A percentile compares a stretch with the other conserved stretches of the same genome.
These are phyloP conservation scores for Boletus pseudopeckii DNA, from an alignment of 768 basidiomycete genomes.

Conservation along the genomic window DNA sequence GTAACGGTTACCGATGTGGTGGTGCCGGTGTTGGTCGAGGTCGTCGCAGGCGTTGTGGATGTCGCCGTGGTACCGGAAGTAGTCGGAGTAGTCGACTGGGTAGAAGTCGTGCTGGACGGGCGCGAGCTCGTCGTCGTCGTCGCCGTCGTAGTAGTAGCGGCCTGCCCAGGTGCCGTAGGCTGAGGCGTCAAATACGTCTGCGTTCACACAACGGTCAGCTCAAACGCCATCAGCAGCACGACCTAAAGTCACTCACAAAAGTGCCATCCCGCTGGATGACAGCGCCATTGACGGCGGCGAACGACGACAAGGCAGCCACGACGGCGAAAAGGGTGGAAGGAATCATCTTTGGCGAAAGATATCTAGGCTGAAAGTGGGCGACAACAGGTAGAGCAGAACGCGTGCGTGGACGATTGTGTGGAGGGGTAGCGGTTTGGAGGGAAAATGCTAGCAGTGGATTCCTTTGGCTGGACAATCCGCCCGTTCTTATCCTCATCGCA, in stretches of 20 bases:
- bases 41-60: background rate
- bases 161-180: slow-evolving; percentile 1
- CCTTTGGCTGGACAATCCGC: background rate
- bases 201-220: background rate
- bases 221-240: accelerated
- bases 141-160: background rate
- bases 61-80: background rate
- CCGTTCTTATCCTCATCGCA: slow-evolving; percentile 7
- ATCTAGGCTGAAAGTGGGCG: background rate
- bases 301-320: slow-evolving; percentile 4
- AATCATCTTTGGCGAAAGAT: background rate
- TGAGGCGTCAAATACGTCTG: slow-evolving; percentile 12
- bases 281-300: slow-evolving; percentile 15
- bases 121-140: too few relatives aligned
- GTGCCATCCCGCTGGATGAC: slow-evolving; percentile 16
- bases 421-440: background rate
- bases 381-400: background rate
- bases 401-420: background rate
- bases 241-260: slow-evolving; percentile 6
- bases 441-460: background rate
- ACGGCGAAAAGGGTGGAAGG: slow-evolving; percentile 7
- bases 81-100: background rate
- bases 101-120: background rate
- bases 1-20: background rate
- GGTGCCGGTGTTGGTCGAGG: background rate